Evolutionary conservation across 1,284 basidiomycete species (phyloP), one percentile per base, ranked within the genome.

Genomic region (Ustilago sp.): DNA sequence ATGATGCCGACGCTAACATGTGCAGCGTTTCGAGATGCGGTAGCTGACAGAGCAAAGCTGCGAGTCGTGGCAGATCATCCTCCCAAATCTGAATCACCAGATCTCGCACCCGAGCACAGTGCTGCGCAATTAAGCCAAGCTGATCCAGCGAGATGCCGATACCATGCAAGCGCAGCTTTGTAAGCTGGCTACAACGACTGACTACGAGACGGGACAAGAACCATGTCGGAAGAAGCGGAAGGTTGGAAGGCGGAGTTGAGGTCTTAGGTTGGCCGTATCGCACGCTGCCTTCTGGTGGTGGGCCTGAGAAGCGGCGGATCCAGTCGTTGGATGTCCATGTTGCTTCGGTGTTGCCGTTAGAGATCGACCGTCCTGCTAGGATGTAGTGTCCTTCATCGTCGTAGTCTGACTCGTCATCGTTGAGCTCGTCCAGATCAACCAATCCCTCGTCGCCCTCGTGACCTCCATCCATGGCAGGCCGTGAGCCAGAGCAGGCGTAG

Each of bases 41-140:
- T 2, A 83, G 64, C 32, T 69, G 72, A 35, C 69, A 68, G 2
- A 83, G 58, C 41, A 73, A 39, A 15, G 63, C 66, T 15, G 52
- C 66, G 3, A 73, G 64, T 47, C 71, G 43, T 3, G 76, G 77
- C 54, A 79, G 39, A 31, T 83, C 79, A 35, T 69, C 71, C 54
- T 85, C 83, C 71, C 71, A 83, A 8, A 83, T 68, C 51, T 85
- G 83, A 11, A 85, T 68, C 32, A 80, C 83, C 1, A 85, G 65
- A 43, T 85, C 83, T n/a, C 62, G 64, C 34, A 85, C 63, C 50
- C 38, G 47, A 3, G 8, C 58, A 57, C 70, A 83, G 19, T 61
- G 50, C 31, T 72, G 51, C 6, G 72, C 64, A 38, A 85, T 74
- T 31, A 74, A 19, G 8, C 58, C 59, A 4, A 85, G 71, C 54